These are phyloP conservation scores for Zygoascus hellenicus DNA, from an alignment of 1,139 yeast species.

Conservation along the genomic window DNA sequence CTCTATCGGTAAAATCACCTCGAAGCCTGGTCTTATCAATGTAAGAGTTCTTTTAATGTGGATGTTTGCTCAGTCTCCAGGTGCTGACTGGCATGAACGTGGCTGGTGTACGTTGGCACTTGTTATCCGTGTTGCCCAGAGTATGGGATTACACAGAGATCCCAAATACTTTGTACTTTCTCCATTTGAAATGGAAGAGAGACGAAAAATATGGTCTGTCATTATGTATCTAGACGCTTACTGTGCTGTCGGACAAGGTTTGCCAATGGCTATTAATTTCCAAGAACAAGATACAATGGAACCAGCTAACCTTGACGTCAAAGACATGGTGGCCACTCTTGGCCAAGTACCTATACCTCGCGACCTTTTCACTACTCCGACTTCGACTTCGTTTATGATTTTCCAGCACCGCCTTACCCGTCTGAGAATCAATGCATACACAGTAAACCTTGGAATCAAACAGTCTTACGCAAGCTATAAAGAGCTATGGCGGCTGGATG, in stretches of 20 bases:
- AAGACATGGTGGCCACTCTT: slow-evolving; percentile 21
- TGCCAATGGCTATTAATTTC: slow-evolving; percentile 28
- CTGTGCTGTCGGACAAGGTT: slow-evolving; percentile 30
- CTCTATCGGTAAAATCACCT: slow-evolving; percentile 28
- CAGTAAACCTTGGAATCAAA: slow-evolving; percentile 16
- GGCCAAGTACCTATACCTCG: slow-evolving; percentile 17
- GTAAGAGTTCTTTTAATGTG: slow-evolving; percentile 31
- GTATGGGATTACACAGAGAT: slow-evolving; percentile 28
- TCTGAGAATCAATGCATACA: slow-evolving; percentile 17
- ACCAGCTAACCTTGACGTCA: slow-evolving; percentile 27
- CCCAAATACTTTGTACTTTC: slow-evolving; percentile 33
- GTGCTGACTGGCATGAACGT: slow-evolving; percentile 26
- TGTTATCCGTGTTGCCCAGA: slow-evolving; percentile 24
- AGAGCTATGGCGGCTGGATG: slow-evolving; percentile 24
- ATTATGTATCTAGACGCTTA: slow-evolving; percentile 27
- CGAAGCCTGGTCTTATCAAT: slow-evolving; percentile 31
- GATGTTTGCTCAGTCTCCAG: slow-evolving; percentile 27
- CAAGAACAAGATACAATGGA: slow-evolving; percentile 28
- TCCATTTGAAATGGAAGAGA: slow-evolving; percentile 30
- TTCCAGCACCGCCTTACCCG: slow-evolving; percentile 20
- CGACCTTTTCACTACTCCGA: slow-evolving; percentile 16
- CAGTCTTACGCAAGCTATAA: slow-evolving; percentile 19
- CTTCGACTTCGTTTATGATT: slow-evolving; percentile 25
- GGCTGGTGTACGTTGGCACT: slow-evolving; percentile 30
- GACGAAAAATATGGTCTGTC: slow-evolving; percentile 30